phyloP scores from a whole-genome alignment of 208 protist species.

The Leishmania amazonensis region DNA sequence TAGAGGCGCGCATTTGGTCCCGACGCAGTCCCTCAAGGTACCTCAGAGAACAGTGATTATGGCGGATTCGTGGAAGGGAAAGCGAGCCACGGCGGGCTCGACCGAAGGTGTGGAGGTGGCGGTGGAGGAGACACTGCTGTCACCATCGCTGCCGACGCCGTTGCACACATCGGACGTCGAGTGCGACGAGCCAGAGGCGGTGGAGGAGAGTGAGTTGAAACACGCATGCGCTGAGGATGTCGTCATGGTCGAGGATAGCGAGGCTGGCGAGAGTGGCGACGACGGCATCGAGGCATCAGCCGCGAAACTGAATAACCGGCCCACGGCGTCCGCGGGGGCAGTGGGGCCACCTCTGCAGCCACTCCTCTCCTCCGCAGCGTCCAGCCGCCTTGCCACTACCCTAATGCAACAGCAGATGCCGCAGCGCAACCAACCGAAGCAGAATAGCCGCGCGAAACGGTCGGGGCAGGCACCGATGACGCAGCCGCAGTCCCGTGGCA shows the following conservation, averaged over 20 bases:
- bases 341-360: background rate
- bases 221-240: background rate
- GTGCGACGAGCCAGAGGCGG: background rate
- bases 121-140: background rate
- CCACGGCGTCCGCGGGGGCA: background rate
- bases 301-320: background rate
- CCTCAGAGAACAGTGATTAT: background rate
- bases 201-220: background rate
- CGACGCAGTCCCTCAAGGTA: background rate
- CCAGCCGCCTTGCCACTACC: background rate
- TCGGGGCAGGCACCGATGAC: background rate
- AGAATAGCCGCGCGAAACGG: background rate
- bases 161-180: background rate
- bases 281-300: background rate
- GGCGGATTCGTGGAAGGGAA: background rate
- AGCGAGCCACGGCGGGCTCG: background rate
- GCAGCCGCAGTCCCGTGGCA: background rate
- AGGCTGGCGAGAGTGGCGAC: background rate
- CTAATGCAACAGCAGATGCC: background rate
- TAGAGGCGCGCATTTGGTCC: background rate
- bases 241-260: background rate
- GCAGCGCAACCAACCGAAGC: background rate
- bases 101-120: background rate
- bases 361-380: background rate
- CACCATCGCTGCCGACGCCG: slow-evolving; percentile 4